phyloP scores from a whole-genome alignment of 495 filamentous ascomycete species.

The Usnea hakonensis region DNA sequence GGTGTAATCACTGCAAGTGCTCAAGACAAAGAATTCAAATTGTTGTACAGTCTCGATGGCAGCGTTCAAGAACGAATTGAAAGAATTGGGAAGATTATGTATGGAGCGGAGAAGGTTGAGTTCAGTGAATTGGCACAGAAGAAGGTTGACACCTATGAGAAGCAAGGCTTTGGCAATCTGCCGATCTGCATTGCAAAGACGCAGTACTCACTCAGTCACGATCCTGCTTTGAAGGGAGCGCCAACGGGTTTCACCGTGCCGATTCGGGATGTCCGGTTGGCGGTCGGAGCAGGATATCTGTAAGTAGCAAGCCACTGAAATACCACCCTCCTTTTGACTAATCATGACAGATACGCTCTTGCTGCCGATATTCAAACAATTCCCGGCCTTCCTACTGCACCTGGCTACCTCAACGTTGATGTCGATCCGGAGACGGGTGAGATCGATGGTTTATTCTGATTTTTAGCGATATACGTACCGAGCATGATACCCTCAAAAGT shows the following conservation, averaged over 20 bases:
- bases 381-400: slow-evolving; percentile 88
- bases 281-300: slow-evolving; percentile 87
- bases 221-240: slow-evolving; percentile 90
- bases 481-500: neutral
- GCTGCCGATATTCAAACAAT: slow-evolving; percentile 98
- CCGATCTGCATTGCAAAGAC: slow-evolving; percentile 98
- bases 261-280: slow-evolving; percentile 88
- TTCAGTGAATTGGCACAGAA: slow-evolving; percentile 90
- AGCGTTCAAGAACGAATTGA: slow-evolving; percentile 86
- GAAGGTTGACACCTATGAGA: slow-evolving; percentile 90
- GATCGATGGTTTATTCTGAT: slow-evolving; percentile 89
- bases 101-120: slow-evolving; percentile 82
- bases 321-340: slow-evolving; percentile 7
- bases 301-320: slow-evolving; percentile 37
- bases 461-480: neutral
- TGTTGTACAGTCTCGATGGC: slow-evolving; percentile 75
- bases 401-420: slow-evolving; percentile 93
- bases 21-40: slow-evolving; percentile 82
- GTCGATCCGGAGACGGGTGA: slow-evolving; percentile 89
- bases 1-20: slow-evolving; percentile 74
- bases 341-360: slow-evolving; percentile 65
- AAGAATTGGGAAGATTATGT: slow-evolving; percentile 84
- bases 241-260: slow-evolving; percentile 93
- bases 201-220: slow-evolving; percentile 93
- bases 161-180: slow-evolving; percentile 84